Evolutionary conservation across 2,329 filamentous ascomycete genomes (phyloP).

Genomic region (Trichoderma sp.): DNA sequence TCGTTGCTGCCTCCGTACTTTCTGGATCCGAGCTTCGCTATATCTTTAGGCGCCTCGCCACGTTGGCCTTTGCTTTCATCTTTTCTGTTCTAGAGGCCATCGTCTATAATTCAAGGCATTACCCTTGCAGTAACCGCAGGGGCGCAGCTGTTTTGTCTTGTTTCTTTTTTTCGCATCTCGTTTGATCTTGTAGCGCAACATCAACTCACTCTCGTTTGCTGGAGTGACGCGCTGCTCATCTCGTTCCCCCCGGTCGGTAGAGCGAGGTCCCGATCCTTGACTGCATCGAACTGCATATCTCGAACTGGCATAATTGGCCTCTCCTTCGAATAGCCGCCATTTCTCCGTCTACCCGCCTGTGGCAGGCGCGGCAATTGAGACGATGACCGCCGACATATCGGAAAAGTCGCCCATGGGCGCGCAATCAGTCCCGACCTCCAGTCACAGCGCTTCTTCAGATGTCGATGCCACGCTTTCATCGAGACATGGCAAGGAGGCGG

Average conservation of each 20-base stretch:
- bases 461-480: constrained; percentile 7
- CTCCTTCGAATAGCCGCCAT: neutral
- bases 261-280: neutral
- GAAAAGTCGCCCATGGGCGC: constrained; percentile 5
- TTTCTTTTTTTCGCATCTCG: neutral
- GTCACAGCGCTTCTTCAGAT: constrained; percentile 17
- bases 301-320: neutral
- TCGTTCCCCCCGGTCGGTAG: neutral
- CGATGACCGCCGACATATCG: constrained; percentile 14
- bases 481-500: neutral
- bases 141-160: neutral
- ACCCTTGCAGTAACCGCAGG: neutral
- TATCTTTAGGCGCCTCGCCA: constrained; percentile 7
- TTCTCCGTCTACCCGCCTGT: neutral
- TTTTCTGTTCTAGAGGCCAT: neutral
- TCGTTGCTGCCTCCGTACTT: constrained; percentile 2
- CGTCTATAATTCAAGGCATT: neutral
- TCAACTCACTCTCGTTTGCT: neutral
- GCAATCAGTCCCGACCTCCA: constrained; percentile 8
- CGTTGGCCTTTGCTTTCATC: neutral
- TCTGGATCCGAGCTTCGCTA: neutral
- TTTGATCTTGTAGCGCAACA: neutral
- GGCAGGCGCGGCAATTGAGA: constrained; percentile 12
- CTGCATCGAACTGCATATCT: neutral
- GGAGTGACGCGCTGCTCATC: constrained; percentile 6